Base-by-base conservation (phyloP, 768 basidiomycete genomes). In the Leccinum ochraceum region DNA sequence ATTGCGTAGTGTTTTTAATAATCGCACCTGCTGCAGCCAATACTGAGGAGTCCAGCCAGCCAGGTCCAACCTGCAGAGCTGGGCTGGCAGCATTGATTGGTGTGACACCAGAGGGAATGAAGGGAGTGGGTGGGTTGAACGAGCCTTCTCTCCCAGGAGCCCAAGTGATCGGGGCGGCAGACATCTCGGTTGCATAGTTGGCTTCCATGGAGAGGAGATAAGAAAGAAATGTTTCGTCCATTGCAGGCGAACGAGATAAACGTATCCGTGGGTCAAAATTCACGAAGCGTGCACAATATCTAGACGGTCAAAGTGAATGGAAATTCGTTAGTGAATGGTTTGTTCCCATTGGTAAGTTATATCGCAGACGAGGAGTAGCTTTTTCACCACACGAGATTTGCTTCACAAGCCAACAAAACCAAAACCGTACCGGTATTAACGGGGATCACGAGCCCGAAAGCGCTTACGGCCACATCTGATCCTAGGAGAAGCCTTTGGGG, bases 11-110 rank as follows among this genome's bases (percentile, higher is more conserved):
- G 9, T 20, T 20, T 28, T 1, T 5, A 17, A 46, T 46, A 7
- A 46, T 34, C 22, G 11, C 24, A 62, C 61, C 60, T 30, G 46
- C 13, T 4, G 59, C 49, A 30, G 32, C 24, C 20, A 7, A 17
- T 3, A 44, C 16, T 28, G 54, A 56, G 46, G 61, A 28, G 30
- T 49, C 54, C 37, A 11, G 30, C 57, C 63, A 64, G 20, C 4
- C 36, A n/a, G 24, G 39, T 34, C 54, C 46, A 9, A 26, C 16
- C 6, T 26, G 62, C 24, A 50, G 6, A 39, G 44, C 37, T 42
- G 44, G 6, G 14, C 16, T 37, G 20, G 30, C 13, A n/a, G 24
- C n/a, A 6, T 34, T 34, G 44, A 46, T 46, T 8, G 16, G 14
- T 20, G 37, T 32, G 48, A 42, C n/a, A 13, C 4, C 9, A 26